Conservation (phyloP, 441 rosid species). For the Adansonia madagascariensis region DNA sequence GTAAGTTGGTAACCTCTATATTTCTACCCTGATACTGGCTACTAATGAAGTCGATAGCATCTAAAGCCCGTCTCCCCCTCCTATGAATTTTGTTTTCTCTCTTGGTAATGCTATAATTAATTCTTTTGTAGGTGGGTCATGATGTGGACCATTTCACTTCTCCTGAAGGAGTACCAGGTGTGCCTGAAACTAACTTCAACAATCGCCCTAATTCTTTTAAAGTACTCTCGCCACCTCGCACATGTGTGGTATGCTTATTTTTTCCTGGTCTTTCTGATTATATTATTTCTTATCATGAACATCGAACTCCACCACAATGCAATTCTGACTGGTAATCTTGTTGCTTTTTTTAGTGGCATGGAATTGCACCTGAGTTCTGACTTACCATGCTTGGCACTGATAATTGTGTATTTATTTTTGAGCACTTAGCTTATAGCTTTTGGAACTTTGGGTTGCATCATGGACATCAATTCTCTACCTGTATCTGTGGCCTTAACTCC, state of each 20-base stretch:
- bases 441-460: not conserved
- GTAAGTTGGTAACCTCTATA: not conserved
- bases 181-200: constrained; percentile 81
- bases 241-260: constrained; percentile 58
- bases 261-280: constrained; percentile 16
- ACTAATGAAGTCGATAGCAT: constrained; percentile 17
- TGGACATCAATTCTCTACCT: not conserved
- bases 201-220: constrained; percentile 81
- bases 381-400: not conserved
- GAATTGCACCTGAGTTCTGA: not conserved
- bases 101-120: constrained; percentile 14
- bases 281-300: not conserved
- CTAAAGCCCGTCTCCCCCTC: constrained; percentile 1
- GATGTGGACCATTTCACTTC: constrained; percentile 71
- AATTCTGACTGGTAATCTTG: not conserved
- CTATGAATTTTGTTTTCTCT: not conserved
- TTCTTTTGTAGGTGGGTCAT: constrained; percentile 61
- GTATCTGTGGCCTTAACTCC: not conserved
- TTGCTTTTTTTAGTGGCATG: not conserved
- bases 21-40: not conserved
- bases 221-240: constrained; percentile 68
- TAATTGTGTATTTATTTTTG: not conserved
- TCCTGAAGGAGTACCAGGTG: constrained; percentile 83
- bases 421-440: constrained; percentile 9
- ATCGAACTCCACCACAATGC: not conserved